phyloP scores from a whole-genome alignment of 106 monocot species.

The Allium sativum region DNA sequence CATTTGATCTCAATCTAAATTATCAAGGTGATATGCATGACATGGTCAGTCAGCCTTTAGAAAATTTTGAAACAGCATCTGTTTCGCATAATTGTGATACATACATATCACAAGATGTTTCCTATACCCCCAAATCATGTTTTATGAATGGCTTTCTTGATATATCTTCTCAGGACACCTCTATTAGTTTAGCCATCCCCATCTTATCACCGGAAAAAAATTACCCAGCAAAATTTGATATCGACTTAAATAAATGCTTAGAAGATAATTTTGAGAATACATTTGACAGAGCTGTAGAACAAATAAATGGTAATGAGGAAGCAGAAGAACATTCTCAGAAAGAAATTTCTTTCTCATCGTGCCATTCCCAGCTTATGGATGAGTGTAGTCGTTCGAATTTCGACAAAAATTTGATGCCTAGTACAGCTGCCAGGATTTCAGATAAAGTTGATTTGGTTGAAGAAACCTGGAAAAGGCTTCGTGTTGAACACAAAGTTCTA shows the following conservation, averaged over 20 bases:
- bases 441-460: constrained; percentile 21
- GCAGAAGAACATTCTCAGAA: constrained; percentile 7
- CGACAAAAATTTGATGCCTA: constrained; percentile 10
- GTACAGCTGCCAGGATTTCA: constrained; percentile 7
- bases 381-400: constrained; percentile 57
- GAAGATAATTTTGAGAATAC: constrained; percentile 13
- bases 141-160: constrained; percentile 15
- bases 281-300: constrained; percentile 31
- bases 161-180: constrained; percentile 8
- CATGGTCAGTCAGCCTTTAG: constrained; percentile 3
- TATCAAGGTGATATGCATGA: neutral
- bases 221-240: constrained; percentile 1
- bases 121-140: constrained; percentile 65
- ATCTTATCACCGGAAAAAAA: neutral
- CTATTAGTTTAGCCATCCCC: constrained; percentile 10
- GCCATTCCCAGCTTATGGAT: constrained; percentile 53
- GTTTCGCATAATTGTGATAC: constrained; percentile 41
- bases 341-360: constrained; percentile 13
- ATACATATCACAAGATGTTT: constrained; percentile 31
- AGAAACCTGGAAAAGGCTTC: constrained; percentile 65
- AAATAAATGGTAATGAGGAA: constrained; percentile 37
- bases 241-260: constrained; percentile 11
- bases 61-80: constrained; percentile 13
- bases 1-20: too few relatives aligned
- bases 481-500: constrained; percentile 19